Percentiles rank a stretch among this genome's conserved stretches.
Conservation (phyloP, 2,329 filamentous ascomycete species). For the Aspergillus aculeatus region DNA sequence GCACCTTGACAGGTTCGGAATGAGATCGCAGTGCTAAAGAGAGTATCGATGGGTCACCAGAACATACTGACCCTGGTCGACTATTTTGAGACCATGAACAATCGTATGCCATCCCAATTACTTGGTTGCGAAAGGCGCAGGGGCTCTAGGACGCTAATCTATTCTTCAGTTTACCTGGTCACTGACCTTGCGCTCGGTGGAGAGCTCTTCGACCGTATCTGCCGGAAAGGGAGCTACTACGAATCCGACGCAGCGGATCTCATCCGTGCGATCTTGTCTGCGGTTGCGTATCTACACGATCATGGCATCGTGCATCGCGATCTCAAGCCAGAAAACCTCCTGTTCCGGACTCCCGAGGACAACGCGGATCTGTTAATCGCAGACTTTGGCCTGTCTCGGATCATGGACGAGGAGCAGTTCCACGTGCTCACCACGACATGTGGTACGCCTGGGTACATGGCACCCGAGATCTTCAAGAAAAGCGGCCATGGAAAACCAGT, state of each 20-base stretch:
- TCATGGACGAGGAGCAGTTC: constrained; percentile 99
- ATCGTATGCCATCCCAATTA: constrained; percentile 54
- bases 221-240: constrained; percentile 97
- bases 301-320: constrained; percentile 98
- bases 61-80: constrained; percentile 97
- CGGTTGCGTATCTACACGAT: constrained; percentile 97
- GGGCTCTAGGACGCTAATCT: constrained; percentile 11
- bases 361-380: constrained; percentile 96
- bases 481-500: constrained; percentile 96
- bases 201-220: constrained; percentile 97
- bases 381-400: constrained; percentile 90
- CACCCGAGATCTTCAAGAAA: constrained; percentile 98
- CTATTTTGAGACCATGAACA: constrained; percentile 99
- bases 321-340: constrained; percentile 92
- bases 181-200: constrained; percentile 95
- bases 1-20: constrained; percentile 71
- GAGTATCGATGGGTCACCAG: constrained; percentile 98
- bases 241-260: constrained; percentile 95
- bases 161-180: constrained; percentile 75
- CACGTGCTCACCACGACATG: constrained; percentile 97
- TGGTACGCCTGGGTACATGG: constrained; percentile 98
- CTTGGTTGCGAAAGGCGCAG: neutral
- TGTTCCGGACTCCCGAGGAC: constrained; percentile 96
- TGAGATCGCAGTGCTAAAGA: constrained; percentile 95
- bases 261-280: constrained; percentile 89